Evolutionary conservation across 2,329 filamentous ascomycete species (phyloP), one percentile per base, ranked within the genome.

Genomic region (Pyrenochaeta sp.): DNA sequence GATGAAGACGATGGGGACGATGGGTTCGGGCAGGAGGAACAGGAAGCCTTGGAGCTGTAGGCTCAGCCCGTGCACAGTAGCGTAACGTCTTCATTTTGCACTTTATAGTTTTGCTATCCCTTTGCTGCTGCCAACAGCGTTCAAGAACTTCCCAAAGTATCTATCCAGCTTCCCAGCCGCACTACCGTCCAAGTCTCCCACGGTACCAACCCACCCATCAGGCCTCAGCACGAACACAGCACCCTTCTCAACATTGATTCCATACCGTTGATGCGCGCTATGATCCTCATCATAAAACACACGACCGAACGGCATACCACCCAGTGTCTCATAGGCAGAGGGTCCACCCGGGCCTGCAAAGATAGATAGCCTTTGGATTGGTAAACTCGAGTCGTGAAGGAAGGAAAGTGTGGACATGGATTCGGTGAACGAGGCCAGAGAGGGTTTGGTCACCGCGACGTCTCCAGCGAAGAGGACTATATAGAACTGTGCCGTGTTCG

Each of bases 381-480:
- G 67, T 8, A 45, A 47, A 32, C 60, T 47, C 1, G 43, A 5
- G 13, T 64, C 51, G 32, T 58, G 59, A 39, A 72, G 59, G 56
- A 63, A 66, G 4, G 34, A 9, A 5, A 58, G 56, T 28, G 19
- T 34, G 3, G 15, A 34, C 3, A 67, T 32, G 4, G 60, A 57
- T 1, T 44, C 28, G 6, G 60, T 63, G 51, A 73, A 65, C 0
- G 61, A 54, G 44, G 64, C 13, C 2, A 66, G 46, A 2, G 51
- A 36, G 2, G 37, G 1, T 28, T 59, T 59, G 2, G 68, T 69
- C 3, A 44, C 28, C 2, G 54, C 22, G 7, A 76, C 66, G 4
- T 78, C 65, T 15, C 80, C 79, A 5, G 72, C 66, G 45, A 84
- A 83, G 3, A 83, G 60, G 5, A 81, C 54, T 12, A 83, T 69